Base-by-base conservation (phyloP, 2,329 filamentous ascomycete species). In the Cladosporium velox region DNA sequence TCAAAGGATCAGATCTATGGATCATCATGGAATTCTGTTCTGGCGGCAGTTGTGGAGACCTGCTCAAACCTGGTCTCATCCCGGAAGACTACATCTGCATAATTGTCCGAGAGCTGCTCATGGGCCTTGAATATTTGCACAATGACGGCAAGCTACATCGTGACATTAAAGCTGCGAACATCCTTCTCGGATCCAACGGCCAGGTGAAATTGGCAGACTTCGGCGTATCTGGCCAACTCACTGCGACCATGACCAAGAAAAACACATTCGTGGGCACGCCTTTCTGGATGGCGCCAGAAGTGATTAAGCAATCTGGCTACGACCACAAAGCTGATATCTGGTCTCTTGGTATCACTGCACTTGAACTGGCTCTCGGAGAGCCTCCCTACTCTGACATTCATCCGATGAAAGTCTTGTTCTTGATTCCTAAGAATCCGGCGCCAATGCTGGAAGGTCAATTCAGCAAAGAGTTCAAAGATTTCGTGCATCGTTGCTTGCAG, bases 21-120 rank as follows among this genome's bases (percentile, higher is more conserved):
- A 99, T 99, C 73, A 93, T 98, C 78, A 99, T 99, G 95, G 95
- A 99, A 79, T 99, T 95, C 75, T 99, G 95, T 79, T 93, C 94
- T 1, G 95, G 95, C 26, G 95, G 95, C 4, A 98, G 94, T 80
- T 98, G 95, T 76, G 93, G 92, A 58, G 95, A 98, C 77, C 82
- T 99, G 68, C 91, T 99, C 90, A 96, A 96, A 81, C 93, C 95
- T 0, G 95, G 95, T 28, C 81, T 90, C 49, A 94, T 99, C 68
- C 88, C 90, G 24, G 95, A 99, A 80, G 93, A 97, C 72, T 97
- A 98, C 78, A 98, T 99, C 74, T 92, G 92, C 73, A 97, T 99
- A 73, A 96, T 99, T 68, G 84, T 97, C 64, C 87, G 92, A 67
- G 95, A 99, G 81, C 81, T 99, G 72, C 84, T 99, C 64, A 85